Evolutionary conservation across 176 grass and related monocot genomes (phyloP).

Genomic region (Eremochloa ophiuroides): DNA sequence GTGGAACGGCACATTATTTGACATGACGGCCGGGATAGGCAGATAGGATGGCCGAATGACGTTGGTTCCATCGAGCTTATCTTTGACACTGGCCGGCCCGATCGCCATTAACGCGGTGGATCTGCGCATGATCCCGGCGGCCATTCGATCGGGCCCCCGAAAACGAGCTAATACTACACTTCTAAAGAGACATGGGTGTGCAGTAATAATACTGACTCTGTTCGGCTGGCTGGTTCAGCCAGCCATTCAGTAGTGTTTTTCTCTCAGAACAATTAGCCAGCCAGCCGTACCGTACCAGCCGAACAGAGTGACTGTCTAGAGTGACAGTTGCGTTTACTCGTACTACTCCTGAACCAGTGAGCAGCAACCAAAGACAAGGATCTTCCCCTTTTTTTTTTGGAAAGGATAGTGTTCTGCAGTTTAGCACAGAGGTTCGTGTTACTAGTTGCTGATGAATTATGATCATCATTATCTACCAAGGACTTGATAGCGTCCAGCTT

Average conservation of each 20-base stretch:
- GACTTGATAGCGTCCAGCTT: background rate
- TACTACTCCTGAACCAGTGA: background rate
- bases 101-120: constrained; percentile 7
- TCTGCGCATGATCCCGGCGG: background rate
- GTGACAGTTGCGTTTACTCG: background rate
- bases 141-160: background rate
- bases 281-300: no score
- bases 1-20: constrained; percentile 21
- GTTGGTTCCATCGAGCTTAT: constrained; percentile 19
- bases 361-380: background rate
- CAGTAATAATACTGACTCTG: background rate
- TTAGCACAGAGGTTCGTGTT: background rate
- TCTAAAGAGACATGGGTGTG: background rate
- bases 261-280: no score
- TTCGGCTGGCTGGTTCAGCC: no score
- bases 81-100: no score
- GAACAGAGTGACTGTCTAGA: no score
- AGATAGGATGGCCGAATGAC: background rate
- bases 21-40: background rate
- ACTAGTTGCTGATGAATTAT: no score
- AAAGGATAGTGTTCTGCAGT: background rate
- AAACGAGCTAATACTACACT: background rate
- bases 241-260: no score
- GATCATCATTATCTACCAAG: background rate
- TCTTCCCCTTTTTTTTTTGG: background rate